Evolutionary conservation across 2,329 filamentous ascomycete species (phyloP).

Genomic region (Fusarium humuli): DNA sequence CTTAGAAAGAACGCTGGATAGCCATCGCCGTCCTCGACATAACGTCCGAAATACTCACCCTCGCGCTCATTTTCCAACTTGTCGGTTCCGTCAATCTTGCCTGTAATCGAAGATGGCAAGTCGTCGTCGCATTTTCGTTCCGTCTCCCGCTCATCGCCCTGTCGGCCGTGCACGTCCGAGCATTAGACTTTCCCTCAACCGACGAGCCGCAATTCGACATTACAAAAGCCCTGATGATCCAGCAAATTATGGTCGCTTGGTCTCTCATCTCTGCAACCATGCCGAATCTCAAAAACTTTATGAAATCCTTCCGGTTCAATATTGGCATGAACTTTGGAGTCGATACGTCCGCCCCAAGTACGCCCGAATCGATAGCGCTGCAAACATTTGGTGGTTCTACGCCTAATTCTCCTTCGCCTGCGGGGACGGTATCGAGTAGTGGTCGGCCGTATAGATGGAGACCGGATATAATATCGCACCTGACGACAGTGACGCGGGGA

Average conservation of each 20-base stretch:
- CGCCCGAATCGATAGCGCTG: slow-evolving; percentile 21
- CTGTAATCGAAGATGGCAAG: slow-evolving; percentile 29
- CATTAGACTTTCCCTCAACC: slow-evolving; percentile 5
- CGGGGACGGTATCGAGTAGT: neutral
- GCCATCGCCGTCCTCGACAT: slow-evolving; percentile 31
- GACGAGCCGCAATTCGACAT: slow-evolving; percentile 35
- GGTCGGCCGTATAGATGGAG: neutral
- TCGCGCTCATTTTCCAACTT: slow-evolving; percentile 24
- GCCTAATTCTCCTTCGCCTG: neutral
- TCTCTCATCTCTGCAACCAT: slow-evolving; percentile 38
- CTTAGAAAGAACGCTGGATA: slow-evolving; percentile 16
- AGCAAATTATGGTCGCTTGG: slow-evolving; percentile 37
- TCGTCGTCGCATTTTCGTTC: slow-evolving; percentile 36
- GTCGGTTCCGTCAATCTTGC: slow-evolving; percentile 35
- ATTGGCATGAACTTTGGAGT: slow-evolving; percentile 40
- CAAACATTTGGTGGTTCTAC: neutral
- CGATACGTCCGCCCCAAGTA: slow-evolving; percentile 9
- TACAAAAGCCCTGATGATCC: slow-evolving; percentile 26
- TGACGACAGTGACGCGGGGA: neutral
- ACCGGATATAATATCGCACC: slow-evolving; percentile 20
- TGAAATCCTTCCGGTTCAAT: slow-evolving; percentile 32
- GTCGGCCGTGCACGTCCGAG: slow-evolving; percentile 25
- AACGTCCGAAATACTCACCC: slow-evolving; percentile 21
- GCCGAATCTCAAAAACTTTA: slow-evolving; percentile 39
- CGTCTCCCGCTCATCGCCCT: slow-evolving; percentile 39